Evolutionary conservation across 805 yeast species (phyloP), one percentile per base, ranked within the genome.

Genomic region (Saccharomyces kudriavzevii): DNA sequence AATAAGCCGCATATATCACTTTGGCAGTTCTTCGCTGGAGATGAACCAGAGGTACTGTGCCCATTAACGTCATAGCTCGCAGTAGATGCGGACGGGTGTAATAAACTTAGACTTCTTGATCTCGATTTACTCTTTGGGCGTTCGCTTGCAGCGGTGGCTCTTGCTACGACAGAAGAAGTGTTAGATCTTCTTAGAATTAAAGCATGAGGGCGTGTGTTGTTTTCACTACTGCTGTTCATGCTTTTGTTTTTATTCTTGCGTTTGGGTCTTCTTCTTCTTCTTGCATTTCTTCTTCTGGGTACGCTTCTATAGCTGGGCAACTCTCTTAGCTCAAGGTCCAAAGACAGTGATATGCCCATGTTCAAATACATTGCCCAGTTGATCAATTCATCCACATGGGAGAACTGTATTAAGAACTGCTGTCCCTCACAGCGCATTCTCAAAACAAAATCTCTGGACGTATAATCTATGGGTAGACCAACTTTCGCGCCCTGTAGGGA

Each of bases 401-500:
- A 67, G 61, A 88, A 88, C 53, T 81, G 82, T 2, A 92, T 59
- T 45, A 92, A 67, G 56, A 89, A 77, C 68, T 92, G 98, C 67
- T 88, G 90, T 43, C 85, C 79, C 69, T 92, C 98, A 40, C 85
- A 78, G 22, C 99, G 78, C 17, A 92, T 60, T 49, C 99, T 73
- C 43, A 90, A 68, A 4, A 85, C 88, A 63, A 82, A 79, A 17
- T 80, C 76, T 58, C 78, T 79, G 67, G 89, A 89, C 54, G 77
- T 79, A 69, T 89, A 89, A 69, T 92, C 99, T 1, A 81, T 75
- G 0, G 98, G 97, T 13, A 89, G 73, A 0, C 99, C 99, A 47
- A 88, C 71, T 61, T 78, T 83, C 11, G 94, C 91, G 70, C 84
- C 84, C 69, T 94, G 98, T 40, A 92, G 74, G 1, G 96, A 83